phyloP scores from a whole-genome alignment of 805 yeast genomes.

The Wickerhamomyces silvicola region DNA sequence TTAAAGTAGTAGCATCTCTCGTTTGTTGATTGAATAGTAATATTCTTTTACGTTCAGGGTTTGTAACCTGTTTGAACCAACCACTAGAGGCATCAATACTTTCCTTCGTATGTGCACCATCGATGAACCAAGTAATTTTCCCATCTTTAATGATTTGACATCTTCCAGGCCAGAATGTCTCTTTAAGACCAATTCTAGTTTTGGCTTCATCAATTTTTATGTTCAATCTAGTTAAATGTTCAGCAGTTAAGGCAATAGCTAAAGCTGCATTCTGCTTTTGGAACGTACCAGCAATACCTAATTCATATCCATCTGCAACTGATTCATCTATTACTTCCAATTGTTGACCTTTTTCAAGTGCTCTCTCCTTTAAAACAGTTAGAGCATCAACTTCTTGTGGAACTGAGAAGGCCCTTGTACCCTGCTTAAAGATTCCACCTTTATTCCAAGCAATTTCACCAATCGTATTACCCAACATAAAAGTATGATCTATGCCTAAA shows the following conservation, averaged over 20 bases:
- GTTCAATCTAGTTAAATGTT: constrained; percentile 50
- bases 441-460: constrained; percentile 95
- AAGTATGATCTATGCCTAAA: constrained; percentile 81
- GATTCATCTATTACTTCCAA: constrained; percentile 44
- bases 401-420: constrained; percentile 62
- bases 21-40: constrained; percentile 92
- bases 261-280: constrained; percentile 83
- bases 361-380: constrained; percentile 55
- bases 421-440: constrained; percentile 80
- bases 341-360: constrained; percentile 51
- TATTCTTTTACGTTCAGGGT: constrained; percentile 31
- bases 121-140: constrained; percentile 70
- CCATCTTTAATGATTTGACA: constrained; percentile 62
- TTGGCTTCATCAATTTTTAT: constrained; percentile 23
- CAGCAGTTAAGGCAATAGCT: constrained; percentile 65
- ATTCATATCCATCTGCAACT: constrained; percentile 27
- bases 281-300: constrained; percentile 81
- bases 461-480: constrained; percentile 79
- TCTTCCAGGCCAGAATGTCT: constrained; percentile 90
- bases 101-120: constrained; percentile 95
- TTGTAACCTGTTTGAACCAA: constrained; percentile 59
- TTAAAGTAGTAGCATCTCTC: constrained; percentile 68
- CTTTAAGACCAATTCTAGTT: constrained; percentile 47
- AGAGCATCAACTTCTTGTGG: constrained; percentile 51
- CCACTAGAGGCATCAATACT: constrained; percentile 73